A percentile compares a stretch with the other conserved stretches of the same genome.
phyloP scores from a whole-genome alignment of 495 filamentous ascomycete species.

The Thermothielavioides terrestris region DNA sequence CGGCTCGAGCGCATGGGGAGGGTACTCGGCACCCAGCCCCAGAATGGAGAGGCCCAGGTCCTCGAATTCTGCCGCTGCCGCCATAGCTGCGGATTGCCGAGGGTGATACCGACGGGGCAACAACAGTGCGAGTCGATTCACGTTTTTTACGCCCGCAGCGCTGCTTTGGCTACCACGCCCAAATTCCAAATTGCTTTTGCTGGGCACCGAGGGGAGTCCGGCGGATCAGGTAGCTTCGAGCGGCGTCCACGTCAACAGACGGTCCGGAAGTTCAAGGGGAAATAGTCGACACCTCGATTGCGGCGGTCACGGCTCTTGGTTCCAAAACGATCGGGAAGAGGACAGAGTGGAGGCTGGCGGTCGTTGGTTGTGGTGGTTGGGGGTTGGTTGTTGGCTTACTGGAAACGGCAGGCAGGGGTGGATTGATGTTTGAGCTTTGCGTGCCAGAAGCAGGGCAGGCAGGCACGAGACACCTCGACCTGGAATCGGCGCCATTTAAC shows the following conservation, averaged over 20 bases:
- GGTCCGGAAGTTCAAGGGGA: no score
- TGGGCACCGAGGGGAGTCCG: no score
- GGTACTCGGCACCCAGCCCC: conserved; percentile 43
- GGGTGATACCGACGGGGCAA: neutral
- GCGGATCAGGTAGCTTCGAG: no score
- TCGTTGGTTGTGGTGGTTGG: neutral
- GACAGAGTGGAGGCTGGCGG: neutral
- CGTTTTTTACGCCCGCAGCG: neutral
- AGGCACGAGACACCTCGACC: no score
- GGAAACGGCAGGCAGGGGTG: neutral
- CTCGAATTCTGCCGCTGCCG: conserved; percentile 13
- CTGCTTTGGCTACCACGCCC: neutral
- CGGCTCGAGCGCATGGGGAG: conserved; percentile 36
- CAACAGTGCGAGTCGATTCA: conserved; percentile 10
- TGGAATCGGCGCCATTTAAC: neutral
- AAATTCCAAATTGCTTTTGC: no score
- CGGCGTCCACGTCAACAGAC: no score
- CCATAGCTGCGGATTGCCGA: conserved; percentile 13
- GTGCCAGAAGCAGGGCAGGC: no score
- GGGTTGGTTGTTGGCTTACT: neutral
- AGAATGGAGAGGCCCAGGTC: conserved; percentile 44
- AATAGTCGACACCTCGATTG: no score
- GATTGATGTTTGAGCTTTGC: no score
- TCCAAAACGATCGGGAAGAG: neutral
- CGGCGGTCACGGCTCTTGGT: neutral